Evolutionary conservation across 2,329 filamentous ascomycete species (phyloP).

Genomic region (Neocatenulostroma microsporum): DNA sequence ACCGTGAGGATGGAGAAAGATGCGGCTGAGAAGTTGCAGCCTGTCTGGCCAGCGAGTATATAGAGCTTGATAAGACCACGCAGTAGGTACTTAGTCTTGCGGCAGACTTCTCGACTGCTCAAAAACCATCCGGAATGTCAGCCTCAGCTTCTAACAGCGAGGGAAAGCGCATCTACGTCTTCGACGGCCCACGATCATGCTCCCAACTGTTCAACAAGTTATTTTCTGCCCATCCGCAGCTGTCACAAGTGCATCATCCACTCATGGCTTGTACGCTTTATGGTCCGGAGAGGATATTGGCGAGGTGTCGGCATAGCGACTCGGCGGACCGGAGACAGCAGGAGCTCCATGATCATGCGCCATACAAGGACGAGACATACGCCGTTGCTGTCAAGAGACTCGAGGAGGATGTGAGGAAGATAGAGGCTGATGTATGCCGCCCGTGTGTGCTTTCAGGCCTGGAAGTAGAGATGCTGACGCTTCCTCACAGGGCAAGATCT

Average conservation of each 20-base stretch:
- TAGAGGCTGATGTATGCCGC: conserved; percentile 1
- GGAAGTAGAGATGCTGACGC: too few relatives aligned
- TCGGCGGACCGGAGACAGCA: neutral
- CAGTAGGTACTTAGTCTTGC: too few relatives aligned
- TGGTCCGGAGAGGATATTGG: conserved; percentile 5
- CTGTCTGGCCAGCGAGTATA: too few relatives aligned
- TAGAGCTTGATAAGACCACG: too few relatives aligned
- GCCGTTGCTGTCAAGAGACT: conserved; percentile 2
- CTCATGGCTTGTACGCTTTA: conserved; percentile 1
- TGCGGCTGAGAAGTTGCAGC: too few relatives aligned
- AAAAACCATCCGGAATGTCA: too few relatives aligned
- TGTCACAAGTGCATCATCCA: conserved; percentile 6
- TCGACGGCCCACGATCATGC: conserved; percentile 7
- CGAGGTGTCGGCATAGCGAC: neutral
- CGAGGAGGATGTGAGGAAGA: neutral
- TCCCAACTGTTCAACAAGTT: conserved; percentile 10
- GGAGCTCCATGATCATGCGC: neutral
- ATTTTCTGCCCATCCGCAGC: conserved; percentile 6
- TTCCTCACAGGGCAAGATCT: conserved; percentile 3
- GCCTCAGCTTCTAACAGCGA: too few relatives aligned
- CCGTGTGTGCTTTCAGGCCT: neutral
- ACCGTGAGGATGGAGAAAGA: too few relatives aligned
- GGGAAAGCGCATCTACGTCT: conserved; percentile 8
- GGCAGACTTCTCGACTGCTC: too few relatives aligned
- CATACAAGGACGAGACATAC: conserved; percentile 6